Evolutionary conservation across 495 filamentous ascomycete species (phyloP).

Genomic region (Neurospora sp.): DNA sequence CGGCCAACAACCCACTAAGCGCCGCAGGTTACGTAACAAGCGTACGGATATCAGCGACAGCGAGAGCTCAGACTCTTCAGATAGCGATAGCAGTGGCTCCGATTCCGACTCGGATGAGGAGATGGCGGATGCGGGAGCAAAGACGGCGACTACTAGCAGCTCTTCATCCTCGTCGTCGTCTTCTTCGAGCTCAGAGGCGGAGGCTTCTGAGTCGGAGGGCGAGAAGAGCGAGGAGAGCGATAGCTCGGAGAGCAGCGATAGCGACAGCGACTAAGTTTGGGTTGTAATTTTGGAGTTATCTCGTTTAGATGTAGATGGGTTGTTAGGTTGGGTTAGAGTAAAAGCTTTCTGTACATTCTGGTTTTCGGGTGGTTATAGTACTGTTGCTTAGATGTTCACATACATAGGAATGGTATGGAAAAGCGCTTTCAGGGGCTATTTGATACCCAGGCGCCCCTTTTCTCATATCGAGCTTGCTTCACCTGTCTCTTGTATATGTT

Average conservation of each 20-base stretch:
- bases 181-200: slow-evolving; percentile 10
- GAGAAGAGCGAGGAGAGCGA: slow-evolving; percentile 10
- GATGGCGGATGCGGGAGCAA: slow-evolving; percentile 2
- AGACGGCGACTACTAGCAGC: slow-evolving; percentile 13
- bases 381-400: background rate
- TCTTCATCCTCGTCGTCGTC: slow-evolving; percentile 24
- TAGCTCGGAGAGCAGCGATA: slow-evolving; percentile 4
- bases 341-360: background rate
- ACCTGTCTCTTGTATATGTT: no score
- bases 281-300: background rate
- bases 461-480: background rate
- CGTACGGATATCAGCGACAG: slow-evolving; percentile 29
- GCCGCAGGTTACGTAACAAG: slow-evolving; percentile 46
- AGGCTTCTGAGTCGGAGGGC: slow-evolving; percentile 6
- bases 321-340: background rate
- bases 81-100: slow-evolving; percentile 19
- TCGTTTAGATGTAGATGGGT: background rate
- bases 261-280: slow-evolving; percentile 2
- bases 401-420: background rate
- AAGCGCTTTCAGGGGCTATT: background rate
- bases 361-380: background rate
- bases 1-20: slow-evolving; percentile 34
- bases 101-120: background rate
- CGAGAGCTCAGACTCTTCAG: slow-evolving; percentile 15
- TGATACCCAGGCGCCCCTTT: background rate